phyloP scores from a whole-genome alignment of 345 rosid species.

The Chamaenerion angustifolium region DNA sequence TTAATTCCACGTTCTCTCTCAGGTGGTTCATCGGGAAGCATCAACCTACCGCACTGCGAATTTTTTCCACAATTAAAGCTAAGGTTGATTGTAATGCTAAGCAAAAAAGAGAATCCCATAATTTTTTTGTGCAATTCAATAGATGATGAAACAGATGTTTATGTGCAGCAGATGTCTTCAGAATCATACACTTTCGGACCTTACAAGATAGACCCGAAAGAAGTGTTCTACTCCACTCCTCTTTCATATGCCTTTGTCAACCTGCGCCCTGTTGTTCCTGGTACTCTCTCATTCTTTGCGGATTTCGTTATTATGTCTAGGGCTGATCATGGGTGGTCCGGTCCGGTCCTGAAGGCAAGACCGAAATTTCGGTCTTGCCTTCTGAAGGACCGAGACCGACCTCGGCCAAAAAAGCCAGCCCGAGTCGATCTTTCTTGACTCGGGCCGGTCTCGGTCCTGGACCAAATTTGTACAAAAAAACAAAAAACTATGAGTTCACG shows the following conservation, averaged over 20 bases:
- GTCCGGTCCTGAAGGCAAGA: too few species aligned
- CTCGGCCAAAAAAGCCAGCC: too few species aligned
- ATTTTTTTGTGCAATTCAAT: background rate
- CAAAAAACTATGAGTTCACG: too few species aligned
- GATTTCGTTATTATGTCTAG: background rate
- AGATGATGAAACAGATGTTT: background rate
- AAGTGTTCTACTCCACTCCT: conserved; percentile 60
- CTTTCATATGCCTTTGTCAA: conserved; percentile 82
- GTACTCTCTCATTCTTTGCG: conserved; percentile 15
- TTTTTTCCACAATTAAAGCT: conserved; percentile 1
- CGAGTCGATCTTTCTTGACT: too few species aligned
- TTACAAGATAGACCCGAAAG: conserved; percentile 50
- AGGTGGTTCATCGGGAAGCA: conserved; percentile 1
- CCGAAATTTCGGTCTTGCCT: too few species aligned
- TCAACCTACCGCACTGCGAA: background rate
- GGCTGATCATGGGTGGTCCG: too few species aligned
- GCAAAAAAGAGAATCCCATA: background rate
- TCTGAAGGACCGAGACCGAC: too few species aligned
- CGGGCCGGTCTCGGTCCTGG: too few species aligned
- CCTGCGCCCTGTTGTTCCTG: conserved; percentile 79
- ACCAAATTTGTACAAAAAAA: too few species aligned
- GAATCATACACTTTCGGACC: conserved; percentile 38
- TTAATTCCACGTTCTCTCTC: background rate
- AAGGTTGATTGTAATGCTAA: background rate
- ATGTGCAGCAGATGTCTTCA: background rate